phyloP scores from a whole-genome alignment of 305 asterid species.

The Withania somnifera region DNA sequence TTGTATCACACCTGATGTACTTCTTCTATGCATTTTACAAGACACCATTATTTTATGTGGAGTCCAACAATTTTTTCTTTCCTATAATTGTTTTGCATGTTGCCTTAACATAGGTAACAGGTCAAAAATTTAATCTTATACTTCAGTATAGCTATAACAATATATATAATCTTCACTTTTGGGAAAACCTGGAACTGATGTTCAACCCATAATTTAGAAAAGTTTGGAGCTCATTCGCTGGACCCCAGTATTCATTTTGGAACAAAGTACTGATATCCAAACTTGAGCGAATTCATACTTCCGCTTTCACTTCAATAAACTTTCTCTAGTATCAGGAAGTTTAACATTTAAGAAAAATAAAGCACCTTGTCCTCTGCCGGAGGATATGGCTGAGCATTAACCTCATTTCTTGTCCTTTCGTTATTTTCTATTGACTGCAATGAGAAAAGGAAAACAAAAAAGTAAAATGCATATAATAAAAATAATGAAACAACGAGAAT shows the following conservation, averaged over 20 bases:
- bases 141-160: neutral
- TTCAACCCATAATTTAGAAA: neutral
- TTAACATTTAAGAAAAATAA: constrained; percentile 6
- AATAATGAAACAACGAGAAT: neutral
- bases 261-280: neutral
- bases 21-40: neutral
- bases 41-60: neutral
- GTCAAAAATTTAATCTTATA: neutral
- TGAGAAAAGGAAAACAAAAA: constrained; percentile 3
- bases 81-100: neutral
- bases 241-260: neutral
- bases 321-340: neutral
- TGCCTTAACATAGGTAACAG: neutral
- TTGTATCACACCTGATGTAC: neutral
- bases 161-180: too few species aligned
- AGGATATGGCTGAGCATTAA: constrained; percentile 32
- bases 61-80: neutral
- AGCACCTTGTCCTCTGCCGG: constrained; percentile 70
- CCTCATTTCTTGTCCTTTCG: constrained; percentile 72
- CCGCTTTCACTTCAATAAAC: neutral
- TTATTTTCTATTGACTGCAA: constrained; percentile 67
- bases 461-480: neutral
- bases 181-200: too few species aligned
- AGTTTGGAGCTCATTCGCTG: neutral
- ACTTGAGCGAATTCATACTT: neutral